A percentile compares a stretch with the other conserved stretches of the same genome.
Evolutionary conservation across 441 rosid genomes (phyloP).

Genomic region (Corymbia calophylla): DNA sequence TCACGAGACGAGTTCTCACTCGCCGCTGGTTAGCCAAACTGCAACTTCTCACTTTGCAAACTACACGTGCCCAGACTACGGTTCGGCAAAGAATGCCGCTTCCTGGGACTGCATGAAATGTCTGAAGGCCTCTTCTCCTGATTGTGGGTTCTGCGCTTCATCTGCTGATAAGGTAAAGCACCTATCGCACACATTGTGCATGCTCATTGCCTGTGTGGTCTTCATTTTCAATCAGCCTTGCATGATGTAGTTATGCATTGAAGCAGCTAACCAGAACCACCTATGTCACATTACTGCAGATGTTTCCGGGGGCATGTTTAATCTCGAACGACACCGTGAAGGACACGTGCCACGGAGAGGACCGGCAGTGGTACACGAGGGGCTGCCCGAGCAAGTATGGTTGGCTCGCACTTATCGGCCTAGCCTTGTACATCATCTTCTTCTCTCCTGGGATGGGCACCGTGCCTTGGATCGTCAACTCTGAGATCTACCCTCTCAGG

Average conservation of each 20-base stretch:
- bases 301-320: background rate
- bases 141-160: background rate
- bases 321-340: background rate
- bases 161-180: background rate
- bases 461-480: background rate
- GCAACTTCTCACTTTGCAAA: background rate
- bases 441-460: background rate
- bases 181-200: background rate
- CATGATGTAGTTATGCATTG: background rate
- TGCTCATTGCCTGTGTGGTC: background rate
- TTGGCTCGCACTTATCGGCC: background rate
- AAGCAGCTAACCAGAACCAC: background rate
- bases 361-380: background rate
- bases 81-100: background rate
- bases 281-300: background rate
- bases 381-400: constrained; percentile 1
- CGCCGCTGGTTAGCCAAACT: background rate
- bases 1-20: background rate
- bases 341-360: background rate
- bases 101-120: background rate
- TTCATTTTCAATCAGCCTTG: background rate
- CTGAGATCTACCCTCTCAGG: background rate
- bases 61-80: background rate
- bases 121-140: background rate
- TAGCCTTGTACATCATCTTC: background rate